These are phyloP conservation scores for Fagus crenata DNA, from an alignment of 306 rosid genomes.

Conservation along the genomic window DNA sequence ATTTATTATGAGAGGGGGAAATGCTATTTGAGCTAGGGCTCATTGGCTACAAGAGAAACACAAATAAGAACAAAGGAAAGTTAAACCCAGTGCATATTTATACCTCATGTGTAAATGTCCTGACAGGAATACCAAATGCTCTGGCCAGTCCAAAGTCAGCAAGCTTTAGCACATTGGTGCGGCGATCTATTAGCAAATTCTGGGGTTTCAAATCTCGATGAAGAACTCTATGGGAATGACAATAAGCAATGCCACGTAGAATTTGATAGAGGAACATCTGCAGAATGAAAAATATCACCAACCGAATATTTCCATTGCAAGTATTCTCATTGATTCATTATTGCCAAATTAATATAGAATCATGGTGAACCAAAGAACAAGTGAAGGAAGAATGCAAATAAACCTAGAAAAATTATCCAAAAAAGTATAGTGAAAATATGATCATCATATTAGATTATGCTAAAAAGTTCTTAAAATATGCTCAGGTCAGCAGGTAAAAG, in stretches of 20 bases:
- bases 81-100: slow-evolving; percentile 14
- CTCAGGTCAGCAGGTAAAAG: background rate
- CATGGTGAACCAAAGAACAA: slow-evolving; percentile 16
- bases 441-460: background rate
- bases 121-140: slow-evolving; percentile 99
- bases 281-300: slow-evolving; percentile 36
- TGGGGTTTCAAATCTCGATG: slow-evolving; percentile 99
- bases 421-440: background rate
- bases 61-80: slow-evolving; percentile 14
- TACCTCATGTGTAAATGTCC: slow-evolving; percentile 99
- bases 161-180: slow-evolving; percentile 88
- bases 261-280: slow-evolving; percentile 98
- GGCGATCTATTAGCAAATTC: slow-evolving; percentile 92
- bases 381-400: slow-evolving; percentile 6
- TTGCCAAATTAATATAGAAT: slow-evolving; percentile 10
- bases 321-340: slow-evolving; percentile 17
- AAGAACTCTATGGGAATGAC: slow-evolving; percentile 99
- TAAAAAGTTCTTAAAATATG: background rate
- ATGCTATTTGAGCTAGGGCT: too few relatives aligned
- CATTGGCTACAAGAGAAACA: background rate
- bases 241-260: slow-evolving; percentile 98
- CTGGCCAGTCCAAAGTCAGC: slow-evolving; percentile 99
- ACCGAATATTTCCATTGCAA: slow-evolving; percentile 31
- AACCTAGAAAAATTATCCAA: slow-evolving; percentile 8
- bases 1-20: too few relatives aligned